Evolutionary conservation across 1,284 basidiomycete genomes (phyloP).

Genomic region (Apiotrichum laibachii): DNA sequence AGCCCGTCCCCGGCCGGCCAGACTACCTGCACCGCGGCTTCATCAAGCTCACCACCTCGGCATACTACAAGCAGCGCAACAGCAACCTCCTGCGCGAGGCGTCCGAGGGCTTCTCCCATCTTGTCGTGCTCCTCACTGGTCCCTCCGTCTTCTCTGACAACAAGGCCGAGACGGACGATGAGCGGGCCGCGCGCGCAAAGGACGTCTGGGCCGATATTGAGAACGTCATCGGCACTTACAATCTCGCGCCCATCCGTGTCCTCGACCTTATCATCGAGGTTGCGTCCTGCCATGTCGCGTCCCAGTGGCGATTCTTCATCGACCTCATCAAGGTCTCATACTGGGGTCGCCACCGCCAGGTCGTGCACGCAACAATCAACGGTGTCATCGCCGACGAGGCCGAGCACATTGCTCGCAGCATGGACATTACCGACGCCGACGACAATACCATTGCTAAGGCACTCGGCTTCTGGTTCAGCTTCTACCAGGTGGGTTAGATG

Average conservation of each 20-base stretch:
- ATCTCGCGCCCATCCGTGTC: conserved; percentile 90
- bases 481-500: conserved; percentile 67
- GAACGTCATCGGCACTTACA: conserved; percentile 89
- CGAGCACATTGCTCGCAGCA: conserved; percentile 45
- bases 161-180: conserved; percentile 10
- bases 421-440: conserved; percentile 52
- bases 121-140: conserved; percentile 74
- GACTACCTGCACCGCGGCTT: conserved; percentile 26
- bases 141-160: conserved; percentile 54
- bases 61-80: conserved; percentile 91
- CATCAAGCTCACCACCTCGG: conserved; percentile 39
- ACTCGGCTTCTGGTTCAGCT: conserved; percentile 90
- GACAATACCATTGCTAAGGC: conserved; percentile 77
- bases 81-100: conserved; percentile 97
- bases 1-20: conserved; percentile 9
- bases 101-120: conserved; percentile 93
- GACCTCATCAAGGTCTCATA: conserved; percentile 60
- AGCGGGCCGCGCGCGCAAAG: conserved; percentile 60
- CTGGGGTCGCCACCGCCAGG: conserved; percentile 3
- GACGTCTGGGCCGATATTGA: conserved; percentile 82
- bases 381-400: conserved; percentile 28
- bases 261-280: conserved; percentile 92
- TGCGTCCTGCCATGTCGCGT: conserved; percentile 73
- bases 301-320: conserved; percentile 90
- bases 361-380: conserved; percentile 4